Evolutionary conservation across 768 basidiomycete species (phyloP).

Genomic region (Xanthoconium purpureum): DNA sequence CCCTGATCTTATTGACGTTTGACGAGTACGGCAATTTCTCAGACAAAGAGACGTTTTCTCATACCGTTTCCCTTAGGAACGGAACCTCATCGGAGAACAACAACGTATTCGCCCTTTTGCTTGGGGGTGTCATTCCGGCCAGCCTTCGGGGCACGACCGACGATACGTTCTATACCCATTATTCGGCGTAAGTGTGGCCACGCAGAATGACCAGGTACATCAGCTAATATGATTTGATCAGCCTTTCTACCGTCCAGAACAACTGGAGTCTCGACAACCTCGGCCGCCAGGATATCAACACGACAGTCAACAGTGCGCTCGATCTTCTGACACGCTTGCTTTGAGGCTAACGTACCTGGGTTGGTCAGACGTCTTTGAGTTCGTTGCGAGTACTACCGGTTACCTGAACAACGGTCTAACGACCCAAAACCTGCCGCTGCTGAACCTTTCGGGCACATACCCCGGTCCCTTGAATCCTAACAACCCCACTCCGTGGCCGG

Average conservation of each 20-base stretch:
- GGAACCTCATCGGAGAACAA: constrained; percentile 45
- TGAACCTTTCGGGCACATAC: constrained; percentile 40
- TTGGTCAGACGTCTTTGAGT: constrained; percentile 45
- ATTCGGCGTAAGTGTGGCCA: constrained; percentile 36
- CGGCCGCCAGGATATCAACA: constrained; percentile 55
- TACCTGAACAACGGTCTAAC: constrained; percentile 40
- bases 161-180: constrained; percentile 57
- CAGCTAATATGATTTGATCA: constrained; percentile 3
- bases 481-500: constrained; percentile 41
- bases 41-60: background rate
- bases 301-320: constrained; percentile 27
- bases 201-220: background rate
- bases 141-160: constrained; percentile 45
- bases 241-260: constrained; percentile 50
- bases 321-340: background rate
- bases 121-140: constrained; percentile 45
- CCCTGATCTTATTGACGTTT: background rate
- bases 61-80: constrained; percentile 11
- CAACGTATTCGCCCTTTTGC: constrained; percentile 41
- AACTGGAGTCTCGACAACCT: constrained; percentile 63
- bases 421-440: constrained; percentile 28
- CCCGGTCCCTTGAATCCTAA: constrained; percentile 44
- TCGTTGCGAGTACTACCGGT: constrained; percentile 45
- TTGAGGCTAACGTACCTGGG: background rate
- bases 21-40: constrained; percentile 23